Evolutionary conservation across 2,329 filamentous ascomycete species (phyloP).

Genomic region (Alternaria arborescens): DNA sequence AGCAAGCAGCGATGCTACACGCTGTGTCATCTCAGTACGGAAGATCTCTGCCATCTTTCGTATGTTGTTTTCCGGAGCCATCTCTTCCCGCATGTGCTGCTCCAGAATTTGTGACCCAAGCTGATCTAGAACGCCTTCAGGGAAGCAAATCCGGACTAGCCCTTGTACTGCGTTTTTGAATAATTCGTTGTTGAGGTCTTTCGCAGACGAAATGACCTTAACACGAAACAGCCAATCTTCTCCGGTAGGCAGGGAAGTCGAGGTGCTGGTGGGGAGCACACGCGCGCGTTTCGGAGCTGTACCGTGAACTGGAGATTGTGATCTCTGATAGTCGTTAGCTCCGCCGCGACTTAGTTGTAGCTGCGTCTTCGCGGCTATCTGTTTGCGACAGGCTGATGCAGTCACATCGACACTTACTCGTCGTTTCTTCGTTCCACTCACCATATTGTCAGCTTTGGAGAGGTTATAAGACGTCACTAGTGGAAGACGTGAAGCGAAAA

Average conservation of each 20-base stretch:
- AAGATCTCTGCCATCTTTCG: constrained; percentile 25
- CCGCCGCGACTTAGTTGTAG: neutral
- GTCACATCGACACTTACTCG: neutral
- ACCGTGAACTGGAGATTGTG: neutral
- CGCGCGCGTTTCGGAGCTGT: constrained; percentile 10
- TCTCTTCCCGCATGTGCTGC: constrained; percentile 32
- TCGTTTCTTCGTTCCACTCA: constrained; percentile 11
- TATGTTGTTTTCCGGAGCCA: constrained; percentile 26
- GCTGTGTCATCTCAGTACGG: constrained; percentile 29
- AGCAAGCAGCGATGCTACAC: constrained; percentile 29
- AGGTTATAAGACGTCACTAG: no score
- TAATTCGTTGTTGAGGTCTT: constrained; percentile 22
- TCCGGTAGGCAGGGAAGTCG: constrained; percentile 14
- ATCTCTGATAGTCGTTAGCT: constrained; percentile 1
- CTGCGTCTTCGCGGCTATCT: no score
- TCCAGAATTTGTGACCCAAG: constrained; percentile 29
- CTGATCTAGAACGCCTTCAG: constrained; percentile 31
- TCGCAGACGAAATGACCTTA: constrained; percentile 30
- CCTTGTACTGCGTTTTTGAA: constrained; percentile 37
- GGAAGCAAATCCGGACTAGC: constrained; percentile 40
- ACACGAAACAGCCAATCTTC: constrained; percentile 37
- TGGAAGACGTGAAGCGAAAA: neutral
- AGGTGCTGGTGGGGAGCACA: neutral
- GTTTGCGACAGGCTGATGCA: no score
- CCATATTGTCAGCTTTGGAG: constrained; percentile 9